phyloP scores from a whole-genome alignment of 331 rosid genomes.

The Quercus phellos region DNA sequence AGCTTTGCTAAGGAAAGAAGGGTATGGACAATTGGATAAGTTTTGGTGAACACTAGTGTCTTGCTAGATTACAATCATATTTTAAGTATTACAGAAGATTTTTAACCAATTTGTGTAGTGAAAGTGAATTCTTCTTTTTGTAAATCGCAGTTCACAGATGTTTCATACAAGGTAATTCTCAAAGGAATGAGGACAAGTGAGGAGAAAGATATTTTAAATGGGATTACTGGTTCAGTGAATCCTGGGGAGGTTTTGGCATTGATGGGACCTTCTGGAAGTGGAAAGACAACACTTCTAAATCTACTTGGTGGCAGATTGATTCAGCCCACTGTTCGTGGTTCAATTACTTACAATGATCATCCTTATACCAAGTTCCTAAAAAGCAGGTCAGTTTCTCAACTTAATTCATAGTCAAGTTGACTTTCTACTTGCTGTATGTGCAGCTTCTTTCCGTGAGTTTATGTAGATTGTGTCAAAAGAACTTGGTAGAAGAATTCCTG shows the following conservation, averaged over 20 bases:
- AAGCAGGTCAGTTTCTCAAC: conserved; percentile 57
- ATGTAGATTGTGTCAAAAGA: neutral
- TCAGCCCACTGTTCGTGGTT: conserved; percentile 49
- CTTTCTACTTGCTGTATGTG: neutral
- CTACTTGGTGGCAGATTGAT: conserved; percentile 66
- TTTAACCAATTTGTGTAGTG: neutral
- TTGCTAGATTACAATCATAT: neutral
- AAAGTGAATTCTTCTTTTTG: conserved; percentile 20
- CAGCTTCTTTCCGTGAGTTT: too few species aligned
- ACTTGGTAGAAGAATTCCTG: neutral
- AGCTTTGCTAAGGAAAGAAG: conserved; percentile 49
- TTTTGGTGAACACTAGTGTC: neutral
- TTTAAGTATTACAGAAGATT: neutral
- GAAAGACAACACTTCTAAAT: conserved; percentile 79
- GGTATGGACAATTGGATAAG: conserved; percentile 37
- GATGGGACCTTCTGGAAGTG: conserved; percentile 99
- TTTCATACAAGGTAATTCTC: conserved; percentile 64
- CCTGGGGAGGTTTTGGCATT: conserved; percentile 95
- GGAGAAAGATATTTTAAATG: conserved; percentile 74
- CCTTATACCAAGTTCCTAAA: conserved; percentile 72
- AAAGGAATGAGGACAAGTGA: conserved; percentile 58
- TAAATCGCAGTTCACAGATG: conserved; percentile 78
- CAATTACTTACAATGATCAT: conserved; percentile 72
- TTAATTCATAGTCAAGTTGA: neutral
- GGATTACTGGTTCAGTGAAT: conserved; percentile 73